Conservation (phyloP, 2,329 filamentous ascomycete species). For the Biscogniauxia mediterranea region DNA sequence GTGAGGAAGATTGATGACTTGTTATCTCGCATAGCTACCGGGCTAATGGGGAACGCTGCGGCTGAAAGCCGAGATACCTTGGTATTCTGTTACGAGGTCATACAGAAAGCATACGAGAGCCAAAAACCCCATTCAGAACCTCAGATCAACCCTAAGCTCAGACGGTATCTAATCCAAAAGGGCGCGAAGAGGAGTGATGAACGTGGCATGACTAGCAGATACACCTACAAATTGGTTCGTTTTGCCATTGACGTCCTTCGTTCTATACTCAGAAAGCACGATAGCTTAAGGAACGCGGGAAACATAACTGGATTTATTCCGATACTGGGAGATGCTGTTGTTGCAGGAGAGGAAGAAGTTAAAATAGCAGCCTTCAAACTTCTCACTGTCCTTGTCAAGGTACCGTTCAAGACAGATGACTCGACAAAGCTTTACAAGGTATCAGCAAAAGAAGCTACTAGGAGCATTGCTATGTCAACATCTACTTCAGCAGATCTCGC, state of each 20-base stretch:
- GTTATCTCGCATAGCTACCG: slow-evolving; percentile 76
- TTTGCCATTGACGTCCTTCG: slow-evolving; percentile 88
- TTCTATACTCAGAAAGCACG: slow-evolving; percentile 81
- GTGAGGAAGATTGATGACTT: slow-evolving; percentile 90
- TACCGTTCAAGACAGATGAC: slow-evolving; percentile 72
- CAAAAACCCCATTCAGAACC: slow-evolving; percentile 49
- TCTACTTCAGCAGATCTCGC: slow-evolving; percentile 80
- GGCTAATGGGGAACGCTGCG: slow-evolving; percentile 77
- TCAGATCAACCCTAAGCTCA: slow-evolving; percentile 61
- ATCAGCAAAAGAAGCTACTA: slow-evolving; percentile 81
- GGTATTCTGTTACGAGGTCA: slow-evolving; percentile 93
- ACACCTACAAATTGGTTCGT: slow-evolving; percentile 81
- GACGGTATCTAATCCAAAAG: slow-evolving; percentile 77
- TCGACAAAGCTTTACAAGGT: slow-evolving; percentile 66
- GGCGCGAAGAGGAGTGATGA: slow-evolving; percentile 72
- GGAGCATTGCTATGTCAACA: slow-evolving; percentile 71
- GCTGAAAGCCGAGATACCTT: slow-evolving; percentile 78
- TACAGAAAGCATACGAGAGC: slow-evolving; percentile 78
- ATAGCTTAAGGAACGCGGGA: slow-evolving; percentile 71
- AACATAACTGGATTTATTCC: slow-evolving; percentile 87
- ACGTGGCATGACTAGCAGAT: slow-evolving; percentile 70
- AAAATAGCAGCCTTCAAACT: slow-evolving; percentile 84
- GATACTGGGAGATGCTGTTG: slow-evolving; percentile 81
- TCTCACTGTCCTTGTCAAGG: slow-evolving; percentile 80
- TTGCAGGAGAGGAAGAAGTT: slow-evolving; percentile 86